Evolutionary conservation across 768 basidiomycete species (phyloP).

Genomic region (Mycena epipterygia): DNA sequence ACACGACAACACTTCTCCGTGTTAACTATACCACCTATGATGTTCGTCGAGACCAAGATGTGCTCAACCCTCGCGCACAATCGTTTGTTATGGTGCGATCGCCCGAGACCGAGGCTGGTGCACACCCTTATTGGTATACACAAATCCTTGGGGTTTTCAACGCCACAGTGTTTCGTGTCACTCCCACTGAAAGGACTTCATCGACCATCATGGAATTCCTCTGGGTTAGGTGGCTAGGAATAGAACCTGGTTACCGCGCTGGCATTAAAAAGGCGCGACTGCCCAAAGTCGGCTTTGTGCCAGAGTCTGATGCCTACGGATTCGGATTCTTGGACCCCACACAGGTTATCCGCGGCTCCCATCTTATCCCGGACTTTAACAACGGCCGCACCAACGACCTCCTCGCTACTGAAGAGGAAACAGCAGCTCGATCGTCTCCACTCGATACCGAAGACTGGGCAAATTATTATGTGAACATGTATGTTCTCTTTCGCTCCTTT

Average conservation of each 20-base stretch:
- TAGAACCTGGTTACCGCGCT: constrained; percentile 21
- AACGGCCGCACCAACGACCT: constrained; percentile 30
- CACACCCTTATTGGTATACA: constrained; percentile 42
- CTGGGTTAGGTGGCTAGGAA: constrained; percentile 44
- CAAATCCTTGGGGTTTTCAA: constrained; percentile 43
- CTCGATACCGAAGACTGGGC: constrained; percentile 44
- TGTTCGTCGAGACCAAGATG: constrained; percentile 48
- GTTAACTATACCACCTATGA: constrained; percentile 56
- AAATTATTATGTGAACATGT: constrained; percentile 51
- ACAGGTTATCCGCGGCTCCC: constrained; percentile 46
- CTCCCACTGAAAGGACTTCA: not conserved
- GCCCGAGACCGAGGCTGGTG: constrained; percentile 28
- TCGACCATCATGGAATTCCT: constrained; percentile 42
- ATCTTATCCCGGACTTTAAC: constrained; percentile 53
- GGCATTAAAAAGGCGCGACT: constrained; percentile 40
- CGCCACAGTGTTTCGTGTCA: constrained; percentile 27
- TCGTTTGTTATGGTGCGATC: constrained; percentile 41
- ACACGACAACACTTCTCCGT: constrained; percentile 41
- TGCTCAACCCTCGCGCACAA: constrained; percentile 43
- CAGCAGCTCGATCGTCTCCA: constrained; percentile 33
- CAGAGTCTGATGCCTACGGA: constrained; percentile 35
- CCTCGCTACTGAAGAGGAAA: constrained; percentile 7
- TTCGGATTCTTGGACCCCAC: constrained; percentile 58
- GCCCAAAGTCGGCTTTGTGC: constrained; percentile 46
- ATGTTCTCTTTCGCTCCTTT: constrained; percentile 7